These are phyloP conservation scores for Brasilioporus rufonigricans DNA, from an alignment of 768 basidiomycete genomes.

Conservation along the genomic window DNA sequence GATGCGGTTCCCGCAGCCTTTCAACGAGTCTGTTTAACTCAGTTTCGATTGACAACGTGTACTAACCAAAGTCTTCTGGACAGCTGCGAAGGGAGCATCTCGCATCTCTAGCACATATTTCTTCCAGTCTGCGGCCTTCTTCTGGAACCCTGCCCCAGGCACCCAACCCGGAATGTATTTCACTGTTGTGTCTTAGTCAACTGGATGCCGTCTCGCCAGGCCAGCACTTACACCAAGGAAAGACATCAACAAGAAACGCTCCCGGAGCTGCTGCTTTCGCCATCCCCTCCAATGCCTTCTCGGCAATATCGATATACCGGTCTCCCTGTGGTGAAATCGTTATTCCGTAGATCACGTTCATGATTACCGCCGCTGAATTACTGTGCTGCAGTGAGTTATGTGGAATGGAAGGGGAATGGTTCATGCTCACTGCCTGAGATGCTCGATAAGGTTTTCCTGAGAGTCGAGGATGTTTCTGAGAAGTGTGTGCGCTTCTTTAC, in stretches of 20 bases:
- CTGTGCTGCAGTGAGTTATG: constrained; percentile 26
- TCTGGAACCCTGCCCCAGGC: constrained; percentile 50
- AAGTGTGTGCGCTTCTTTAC: constrained; percentile 44
- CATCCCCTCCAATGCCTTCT: constrained; percentile 51
- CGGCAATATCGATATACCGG: constrained; percentile 49
- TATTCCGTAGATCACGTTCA: constrained; percentile 54
- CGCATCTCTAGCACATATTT: constrained; percentile 47
- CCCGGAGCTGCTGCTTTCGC: constrained; percentile 50
- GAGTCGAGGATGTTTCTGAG: constrained; percentile 43
- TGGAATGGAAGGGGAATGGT: not conserved
- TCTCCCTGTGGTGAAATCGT: constrained; percentile 41
- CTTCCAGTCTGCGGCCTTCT: constrained; percentile 50
- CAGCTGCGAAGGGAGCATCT: constrained; percentile 42
- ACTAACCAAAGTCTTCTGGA: constrained; percentile 39
- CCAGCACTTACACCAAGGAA: constrained; percentile 39
- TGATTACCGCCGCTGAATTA: constrained; percentile 50
- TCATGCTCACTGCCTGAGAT: constrained; percentile 46
- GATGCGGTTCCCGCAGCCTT: constrained; percentile 28
- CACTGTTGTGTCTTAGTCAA: constrained; percentile 32
- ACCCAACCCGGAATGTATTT: constrained; percentile 54
- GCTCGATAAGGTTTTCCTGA: constrained; percentile 44
- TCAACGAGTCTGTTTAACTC: not conserved
- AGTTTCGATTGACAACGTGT: not conserved
- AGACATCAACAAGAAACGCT: constrained; percentile 50
- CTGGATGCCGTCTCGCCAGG: not conserved